Evolutionary conservation across 495 filamentous ascomycete genomes (phyloP).

Genomic region (Penicillium lividum): DNA sequence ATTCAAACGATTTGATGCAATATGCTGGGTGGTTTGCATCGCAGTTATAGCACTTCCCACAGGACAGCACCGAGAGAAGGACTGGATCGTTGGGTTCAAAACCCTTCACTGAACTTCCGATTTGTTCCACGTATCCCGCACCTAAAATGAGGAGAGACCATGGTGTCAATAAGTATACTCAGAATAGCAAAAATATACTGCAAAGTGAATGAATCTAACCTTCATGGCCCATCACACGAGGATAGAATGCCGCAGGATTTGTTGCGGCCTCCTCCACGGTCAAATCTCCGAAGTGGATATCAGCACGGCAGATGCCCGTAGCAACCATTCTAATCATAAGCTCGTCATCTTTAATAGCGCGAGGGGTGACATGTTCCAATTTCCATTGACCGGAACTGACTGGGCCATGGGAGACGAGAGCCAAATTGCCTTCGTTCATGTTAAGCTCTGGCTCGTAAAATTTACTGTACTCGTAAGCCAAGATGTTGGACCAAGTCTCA

Average conservation of each 20-base stretch:
- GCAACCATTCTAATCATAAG: not conserved
- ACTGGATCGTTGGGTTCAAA: conserved; percentile 46
- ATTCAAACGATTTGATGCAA: conserved; percentile 26
- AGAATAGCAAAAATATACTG: too few species aligned
- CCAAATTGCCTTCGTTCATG: too few species aligned
- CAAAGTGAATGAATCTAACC: not conserved
- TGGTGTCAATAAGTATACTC: not conserved
- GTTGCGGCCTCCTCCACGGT: too few species aligned
- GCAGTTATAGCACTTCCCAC: conserved; percentile 15
- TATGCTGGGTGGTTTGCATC: conserved; percentile 27
- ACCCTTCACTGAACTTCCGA: conserved; percentile 45
- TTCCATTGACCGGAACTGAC: too few species aligned
- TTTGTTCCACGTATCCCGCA: conserved; percentile 44
- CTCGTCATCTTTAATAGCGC: not conserved
- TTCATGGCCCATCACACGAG: not conserved
- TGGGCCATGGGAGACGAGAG: too few species aligned
- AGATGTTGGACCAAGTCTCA: too few species aligned
- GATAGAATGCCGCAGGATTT: not conserved
- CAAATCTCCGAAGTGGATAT: not conserved
- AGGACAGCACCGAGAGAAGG: conserved; percentile 45
- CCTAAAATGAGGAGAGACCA: conserved; percentile 21
- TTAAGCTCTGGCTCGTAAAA: too few species aligned
- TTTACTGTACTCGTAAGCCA: too few species aligned
- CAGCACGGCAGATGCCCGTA: conserved; percentile 4
- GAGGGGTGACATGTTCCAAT: too few species aligned